Conservation (phyloP, 257 asterid species). For the Solanum pennellii region DNA sequence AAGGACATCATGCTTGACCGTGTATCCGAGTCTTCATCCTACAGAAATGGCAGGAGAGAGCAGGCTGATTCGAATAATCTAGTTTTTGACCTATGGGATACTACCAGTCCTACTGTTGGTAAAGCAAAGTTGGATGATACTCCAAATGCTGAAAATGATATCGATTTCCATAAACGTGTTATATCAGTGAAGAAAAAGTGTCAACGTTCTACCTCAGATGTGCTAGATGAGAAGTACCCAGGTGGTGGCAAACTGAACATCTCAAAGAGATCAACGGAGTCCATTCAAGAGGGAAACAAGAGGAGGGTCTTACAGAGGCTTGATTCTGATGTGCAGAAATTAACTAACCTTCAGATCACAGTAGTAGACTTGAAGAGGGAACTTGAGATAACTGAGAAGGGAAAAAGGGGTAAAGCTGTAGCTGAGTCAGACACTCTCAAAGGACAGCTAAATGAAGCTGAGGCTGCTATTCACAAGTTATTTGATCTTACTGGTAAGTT, state of each 20-base stretch:
- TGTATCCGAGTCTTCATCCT: constrained; percentile 61
- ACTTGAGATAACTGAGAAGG: constrained; percentile 59
- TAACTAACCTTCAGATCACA: constrained; percentile 78
- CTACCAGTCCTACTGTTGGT: constrained; percentile 12
- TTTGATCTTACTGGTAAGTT: constrained; percentile 59
- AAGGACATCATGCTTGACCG: constrained; percentile 95
- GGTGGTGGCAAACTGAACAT: constrained; percentile 55
- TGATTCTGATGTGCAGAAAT: constrained; percentile 74
- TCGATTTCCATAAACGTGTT: constrained; percentile 22
- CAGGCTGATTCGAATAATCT: constrained; percentile 14
- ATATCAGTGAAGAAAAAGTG: constrained; percentile 40
- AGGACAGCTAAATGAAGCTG: constrained; percentile 84
- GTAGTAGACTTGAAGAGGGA: constrained; percentile 75
- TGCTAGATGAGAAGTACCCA: constrained; percentile 26
- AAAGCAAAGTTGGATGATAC: constrained; percentile 10
- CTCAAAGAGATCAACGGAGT: constrained; percentile 39
- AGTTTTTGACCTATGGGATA: constrained; percentile 34
- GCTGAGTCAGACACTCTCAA: constrained; percentile 62
- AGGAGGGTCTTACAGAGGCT: constrained; percentile 72
- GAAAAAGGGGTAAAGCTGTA: constrained; percentile 70
- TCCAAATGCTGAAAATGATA: constrained; percentile 11
- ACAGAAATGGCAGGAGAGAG: constrained; percentile 48
- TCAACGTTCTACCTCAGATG: constrained; percentile 19
- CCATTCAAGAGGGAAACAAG: constrained; percentile 59
- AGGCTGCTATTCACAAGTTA: constrained; percentile 49